Evolutionary conservation across 2,329 filamentous ascomycete species (phyloP), one percentile per base, ranked within the genome.

Genomic region (Cladosporium sp.): DNA sequence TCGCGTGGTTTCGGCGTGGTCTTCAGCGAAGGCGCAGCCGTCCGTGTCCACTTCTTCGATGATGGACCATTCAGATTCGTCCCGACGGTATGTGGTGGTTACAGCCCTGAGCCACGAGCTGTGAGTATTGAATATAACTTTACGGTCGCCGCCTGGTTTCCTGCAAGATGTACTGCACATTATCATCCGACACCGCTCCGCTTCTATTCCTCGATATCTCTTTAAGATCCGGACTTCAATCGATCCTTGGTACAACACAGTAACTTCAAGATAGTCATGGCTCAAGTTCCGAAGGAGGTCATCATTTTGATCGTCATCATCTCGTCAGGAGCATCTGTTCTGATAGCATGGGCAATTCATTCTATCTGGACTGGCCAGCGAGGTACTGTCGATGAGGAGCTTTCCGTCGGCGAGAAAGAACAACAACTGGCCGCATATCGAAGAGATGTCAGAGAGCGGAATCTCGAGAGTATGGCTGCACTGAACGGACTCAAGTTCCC

Each of bases 231-330:
- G 15, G 17, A 8, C n/a, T 15, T 45, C 22, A n/a, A 10, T 1
- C 22, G 3, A 15, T n/a, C 42, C 4, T 19, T 25, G 2, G 4
- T 20, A n/a, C 42, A 1, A 13, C 19, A 10, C 22, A 10, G 7
- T 6, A 28, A 37, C n/a, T 3, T 28, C 48, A 28, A 25, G 12
- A 12, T 20, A 39, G 39, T 15, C 34, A 37, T 25, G 34, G 34
- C 6, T 22, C 15, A 22, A 28, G 20, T 55, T 7, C 20, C 52
- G 2, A 55, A 47, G 32, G 52, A 55, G 19, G 40, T 19, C 19
- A 37, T 55, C 40, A 47, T 55, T 42, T 7, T 55, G 20, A 45
- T 55, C n/a, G 52, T 55, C 32, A 55, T 55, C 8, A 12, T 24
- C 20, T 44, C 40, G 5, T 19, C 52, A 6, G 52, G 40, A 25